These are phyloP conservation scores for Eucalyptus curtisii DNA, from an alignment of 345 rosid species.

Conservation along the genomic window DNA sequence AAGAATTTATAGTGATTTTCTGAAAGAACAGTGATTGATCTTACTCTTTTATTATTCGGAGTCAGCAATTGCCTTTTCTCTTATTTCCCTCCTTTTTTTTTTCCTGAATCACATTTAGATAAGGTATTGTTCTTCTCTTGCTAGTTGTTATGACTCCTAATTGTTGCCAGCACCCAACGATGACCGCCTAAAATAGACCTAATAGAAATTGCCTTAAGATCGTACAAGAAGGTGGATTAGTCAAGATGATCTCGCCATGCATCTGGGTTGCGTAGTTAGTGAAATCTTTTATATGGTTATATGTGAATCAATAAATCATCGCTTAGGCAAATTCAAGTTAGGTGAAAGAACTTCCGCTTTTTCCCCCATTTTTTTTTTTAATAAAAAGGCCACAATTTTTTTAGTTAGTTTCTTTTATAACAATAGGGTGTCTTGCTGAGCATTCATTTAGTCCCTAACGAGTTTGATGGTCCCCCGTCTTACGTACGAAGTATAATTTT, in stretches of 20 bases:
- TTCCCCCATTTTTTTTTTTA: not conserved
- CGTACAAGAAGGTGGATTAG: not conserved
- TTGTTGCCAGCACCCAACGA: not conserved
- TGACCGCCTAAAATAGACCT: not conserved
- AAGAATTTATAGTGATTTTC: not conserved
- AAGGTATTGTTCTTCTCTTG: not conserved
- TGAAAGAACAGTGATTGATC: not conserved
- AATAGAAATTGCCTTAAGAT: not conserved
- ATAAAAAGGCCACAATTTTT: not conserved
- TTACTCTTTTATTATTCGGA: not conserved
- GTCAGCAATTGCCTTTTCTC: not conserved
- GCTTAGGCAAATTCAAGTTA: not conserved
- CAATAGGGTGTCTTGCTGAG: not conserved
- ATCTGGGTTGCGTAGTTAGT: not conserved
- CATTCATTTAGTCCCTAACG: not conserved
- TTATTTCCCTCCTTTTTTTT: not conserved
- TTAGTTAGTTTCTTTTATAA: not conserved
- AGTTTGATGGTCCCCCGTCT: not conserved
- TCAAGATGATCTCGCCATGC: not conserved
- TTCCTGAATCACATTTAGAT: not conserved
- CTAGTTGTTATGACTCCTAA: not conserved
- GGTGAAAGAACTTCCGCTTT: not conserved
- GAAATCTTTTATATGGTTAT: not conserved
- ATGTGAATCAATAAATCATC: not conserved
- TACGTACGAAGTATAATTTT: not conserved